Base-by-base conservation (phyloP, 2,329 filamentous ascomycete genomes). In the Cercospora zeae-maydis region DNA sequence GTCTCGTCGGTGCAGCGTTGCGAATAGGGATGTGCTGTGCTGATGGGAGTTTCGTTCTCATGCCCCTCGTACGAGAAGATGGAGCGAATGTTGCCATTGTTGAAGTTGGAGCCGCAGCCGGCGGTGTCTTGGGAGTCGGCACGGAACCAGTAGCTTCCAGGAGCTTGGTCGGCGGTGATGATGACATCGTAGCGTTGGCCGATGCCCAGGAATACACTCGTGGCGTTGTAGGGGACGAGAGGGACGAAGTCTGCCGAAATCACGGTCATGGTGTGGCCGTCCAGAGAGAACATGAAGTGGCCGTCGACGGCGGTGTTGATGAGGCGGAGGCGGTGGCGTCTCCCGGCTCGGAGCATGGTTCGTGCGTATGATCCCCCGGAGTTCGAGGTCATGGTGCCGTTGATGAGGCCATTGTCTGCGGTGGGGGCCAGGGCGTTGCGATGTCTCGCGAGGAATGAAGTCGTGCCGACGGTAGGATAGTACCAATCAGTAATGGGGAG, bases 401-500 rank as follows among this genome's bases (percentile, higher is more conserved):
- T 75, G 21, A 74, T 71, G 19, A 79, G 75, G 27, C 82, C 76
- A 58, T 73, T 75, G 71, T 87, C 87, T 70, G 87, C 84, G n/a
- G 73, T 72, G 4, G 64, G 49, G 2, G 78, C 78, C 13, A 72
- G 62, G 4, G 72, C 73, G 24, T 66, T 67, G 9, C 39, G 52
- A 42, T 70, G 68, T 67, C 78, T 63, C 1, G 73, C 66, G 69
- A 74, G 53, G 69, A 68, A 51, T 71, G 70, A 66, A 2, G 69
- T 66, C 3, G 67, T 66, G 59, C 63, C 69, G 19, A 72, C 67
- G 19, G 69, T 70, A 21, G 63, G 67, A 59, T 74, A 74, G 64
- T 73, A 64, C 86, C 86, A 90, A 69, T 91, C 88, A 14, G 80
- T 82, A 5, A 89, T 71, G 27, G 86, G 78, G 1, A 89, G 68